Evolutionary conservation across 2,329 filamentous ascomycete species (phyloP).

Genomic region (Sclerotinia spermophila): DNA sequence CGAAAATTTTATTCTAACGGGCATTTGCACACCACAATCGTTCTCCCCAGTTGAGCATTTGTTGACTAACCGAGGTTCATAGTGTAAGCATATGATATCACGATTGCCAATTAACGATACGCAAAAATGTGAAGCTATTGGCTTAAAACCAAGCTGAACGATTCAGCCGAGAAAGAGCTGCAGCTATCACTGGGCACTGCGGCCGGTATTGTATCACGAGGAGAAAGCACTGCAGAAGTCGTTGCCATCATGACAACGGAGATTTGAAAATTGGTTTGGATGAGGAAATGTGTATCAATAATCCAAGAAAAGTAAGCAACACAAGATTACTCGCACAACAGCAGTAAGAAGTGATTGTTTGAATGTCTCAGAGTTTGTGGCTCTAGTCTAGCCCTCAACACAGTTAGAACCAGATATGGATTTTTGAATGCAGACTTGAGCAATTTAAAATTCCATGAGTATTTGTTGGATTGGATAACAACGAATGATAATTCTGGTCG

Average conservation of each 20-base stretch:
- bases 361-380: conserved; percentile 10
- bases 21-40: background rate
- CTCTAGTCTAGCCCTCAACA: background rate
- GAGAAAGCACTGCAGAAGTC: conserved; percentile 1
- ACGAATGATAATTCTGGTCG: conserved; percentile 5
- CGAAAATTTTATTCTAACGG: background rate
- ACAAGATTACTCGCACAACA: conserved; percentile 19
- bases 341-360: conserved; percentile 12
- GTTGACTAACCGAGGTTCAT: background rate
- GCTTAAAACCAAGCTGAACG: background rate
- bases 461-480: background rate
- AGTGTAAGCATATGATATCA: background rate
- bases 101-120: background rate
- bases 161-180: background rate
- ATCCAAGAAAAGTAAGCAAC: conserved; percentile 14
- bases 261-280: background rate
- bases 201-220: conserved; percentile 4
- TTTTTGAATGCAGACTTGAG: conserved; percentile 1
- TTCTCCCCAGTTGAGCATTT: background rate
- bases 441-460: background rate
- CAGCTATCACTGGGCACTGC: conserved; percentile 5
- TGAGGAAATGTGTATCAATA: conserved; percentile 12
- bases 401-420: background rate
- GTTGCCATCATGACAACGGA: conserved; percentile 13
- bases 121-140: background rate